Evolutionary conservation across 2,329 filamentous ascomycete species (phyloP), one percentile per base, ranked within the genome.

Genomic region (Xylaria digitata): DNA sequence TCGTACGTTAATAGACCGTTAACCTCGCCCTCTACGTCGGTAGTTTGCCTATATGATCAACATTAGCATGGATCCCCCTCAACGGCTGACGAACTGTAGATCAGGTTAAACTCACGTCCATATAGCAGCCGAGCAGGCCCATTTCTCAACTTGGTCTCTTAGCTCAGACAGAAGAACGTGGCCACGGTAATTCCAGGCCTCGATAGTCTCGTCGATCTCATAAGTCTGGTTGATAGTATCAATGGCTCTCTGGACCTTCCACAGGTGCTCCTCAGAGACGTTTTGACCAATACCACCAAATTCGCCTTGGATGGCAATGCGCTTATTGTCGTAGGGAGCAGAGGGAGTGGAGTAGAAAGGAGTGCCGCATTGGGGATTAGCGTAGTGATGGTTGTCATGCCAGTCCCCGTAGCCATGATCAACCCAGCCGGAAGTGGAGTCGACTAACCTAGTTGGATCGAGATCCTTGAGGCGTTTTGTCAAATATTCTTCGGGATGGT

Each of bases 1-100:
- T 92, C 90, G 71, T 91, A 91, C 0, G 89, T 91, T 71, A 91
- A 76, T 63, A 93, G 79, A 0, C 90, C 90, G 71, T 92, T 93
- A 8, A 92, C 88, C 75, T 92, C 90, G 4, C 90, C 90, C 75
- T 92, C 90, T 0, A 92, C 90, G 71, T 92, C 90, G 0, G 88
- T 91, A 0, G 90, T 92, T 80, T 92, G 90, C 0, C 74, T 75
- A 21, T 19, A 19, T n/a, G 17, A 50, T 17, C 2, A 54, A 26
- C 32, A 19, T 69, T 46, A 69, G 62, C 50, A 66, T 21, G 46
- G 32, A 2, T n/a, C n/a, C 19, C 11, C 7, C 19, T 43, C 3
- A n/a, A 19, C 34, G 23, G 7, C 17, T 4, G 15, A 26, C 46
- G 8, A 23, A 46, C 2, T 6, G 40, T 7, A 48, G 37, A 52